Evolutionary conservation across 2,329 filamentous ascomycete species (phyloP).

Genomic region (Colletotrichum scovillei): DNA sequence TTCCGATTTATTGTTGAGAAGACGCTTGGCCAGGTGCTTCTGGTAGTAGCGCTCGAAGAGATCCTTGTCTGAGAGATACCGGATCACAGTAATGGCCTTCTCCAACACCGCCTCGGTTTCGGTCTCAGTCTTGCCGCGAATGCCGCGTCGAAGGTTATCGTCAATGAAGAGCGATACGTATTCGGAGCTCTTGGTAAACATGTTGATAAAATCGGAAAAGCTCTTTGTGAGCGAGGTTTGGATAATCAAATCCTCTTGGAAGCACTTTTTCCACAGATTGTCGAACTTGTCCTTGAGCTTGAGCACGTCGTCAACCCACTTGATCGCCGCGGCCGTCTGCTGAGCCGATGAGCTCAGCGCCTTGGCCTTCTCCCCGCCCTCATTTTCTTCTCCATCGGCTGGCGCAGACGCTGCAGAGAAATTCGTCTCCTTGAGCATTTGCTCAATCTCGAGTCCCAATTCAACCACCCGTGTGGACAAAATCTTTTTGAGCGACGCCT

Average conservation of each 20-base stretch:
- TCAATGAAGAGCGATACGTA: constrained; percentile 97
- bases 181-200: constrained; percentile 86
- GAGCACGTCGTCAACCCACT: constrained; percentile 95
- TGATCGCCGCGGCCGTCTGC: constrained; percentile 87
- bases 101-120: constrained; percentile 89
- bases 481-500: constrained; percentile 74
- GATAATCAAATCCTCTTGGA: constrained; percentile 79
- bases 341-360: constrained; percentile 65
- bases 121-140: constrained; percentile 90
- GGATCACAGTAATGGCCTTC: constrained; percentile 87
- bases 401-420: constrained; percentile 54
- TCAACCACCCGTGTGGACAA: constrained; percentile 82
- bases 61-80: constrained; percentile 92
- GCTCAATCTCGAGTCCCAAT: constrained; percentile 86
- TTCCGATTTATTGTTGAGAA: constrained; percentile 89
- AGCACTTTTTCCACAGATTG: constrained; percentile 77
- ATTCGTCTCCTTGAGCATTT: constrained; percentile 66
- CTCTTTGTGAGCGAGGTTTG: constrained; percentile 87
- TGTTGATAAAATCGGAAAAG: constrained; percentile 93
- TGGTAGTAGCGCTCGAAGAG: constrained; percentile 98
- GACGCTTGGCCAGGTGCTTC: constrained; percentile 89
- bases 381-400: constrained; percentile 60
- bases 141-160: constrained; percentile 92
- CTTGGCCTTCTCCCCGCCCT: constrained; percentile 61
- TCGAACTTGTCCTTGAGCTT: constrained; percentile 91